phyloP scores from a whole-genome alignment of 192 early-diverging fungal species.

The Umbelopsis sp. region DNA sequence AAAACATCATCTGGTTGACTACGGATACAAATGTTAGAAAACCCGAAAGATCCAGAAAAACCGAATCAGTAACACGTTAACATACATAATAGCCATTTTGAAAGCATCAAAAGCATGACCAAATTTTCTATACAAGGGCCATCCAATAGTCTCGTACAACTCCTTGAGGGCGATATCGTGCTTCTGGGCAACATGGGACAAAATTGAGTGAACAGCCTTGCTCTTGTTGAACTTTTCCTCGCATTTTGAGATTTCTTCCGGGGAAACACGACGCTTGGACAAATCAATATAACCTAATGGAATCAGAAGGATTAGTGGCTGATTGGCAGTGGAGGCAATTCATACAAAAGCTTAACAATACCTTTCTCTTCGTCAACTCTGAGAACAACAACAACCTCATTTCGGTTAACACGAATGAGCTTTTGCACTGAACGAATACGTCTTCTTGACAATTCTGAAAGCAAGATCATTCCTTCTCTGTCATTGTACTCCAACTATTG shows the following conservation, averaged over 20 bases:
- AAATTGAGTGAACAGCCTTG: conserved; percentile 85
- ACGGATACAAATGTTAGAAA: conserved; percentile 15
- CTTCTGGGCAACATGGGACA: conserved; percentile 89
- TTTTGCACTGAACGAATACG: conserved; percentile 98
- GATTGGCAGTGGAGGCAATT: neutral
- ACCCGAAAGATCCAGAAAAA: neutral
- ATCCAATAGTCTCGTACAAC: conserved; percentile 82
- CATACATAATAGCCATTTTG: conserved; percentile 86
- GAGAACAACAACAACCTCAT: conserved; percentile 92
- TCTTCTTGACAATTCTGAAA: conserved; percentile 90
- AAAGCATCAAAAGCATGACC: conserved; percentile 98
- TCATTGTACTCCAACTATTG: conserved; percentile 87
- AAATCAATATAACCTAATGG: conserved; percentile 92
- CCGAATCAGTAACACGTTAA: neutral
- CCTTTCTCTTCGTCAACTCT: conserved; percentile 97
- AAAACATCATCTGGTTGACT: conserved; percentile 88
- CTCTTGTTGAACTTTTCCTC: conserved; percentile 95
- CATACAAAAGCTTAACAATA: conserved; percentile 22
- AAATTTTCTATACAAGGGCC: conserved; percentile 95
- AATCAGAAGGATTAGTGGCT: neutral
- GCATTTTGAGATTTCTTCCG: conserved; percentile 88
- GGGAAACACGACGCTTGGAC: conserved; percentile 90
- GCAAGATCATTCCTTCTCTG: conserved; percentile 96
- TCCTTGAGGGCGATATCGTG: conserved; percentile 79
- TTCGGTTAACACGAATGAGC: conserved; percentile 88